phyloP scores from a whole-genome alignment of 805 yeast genomes.

The Hemisphaericaspora nanyangensis region DNA sequence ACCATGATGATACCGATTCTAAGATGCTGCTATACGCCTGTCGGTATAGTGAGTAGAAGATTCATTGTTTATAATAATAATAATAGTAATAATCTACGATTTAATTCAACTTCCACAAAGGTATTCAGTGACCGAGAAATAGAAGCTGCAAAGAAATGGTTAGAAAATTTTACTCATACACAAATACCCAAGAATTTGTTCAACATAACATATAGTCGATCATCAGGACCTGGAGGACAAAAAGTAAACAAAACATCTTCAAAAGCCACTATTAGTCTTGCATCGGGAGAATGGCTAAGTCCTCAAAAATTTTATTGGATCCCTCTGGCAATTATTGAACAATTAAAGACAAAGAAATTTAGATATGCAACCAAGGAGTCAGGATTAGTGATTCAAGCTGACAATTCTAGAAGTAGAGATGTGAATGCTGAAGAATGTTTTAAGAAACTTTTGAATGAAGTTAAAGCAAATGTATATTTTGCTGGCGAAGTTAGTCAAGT shows the following conservation, averaged over 20 bases:
- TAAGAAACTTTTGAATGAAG: slow-evolving; percentile 51
- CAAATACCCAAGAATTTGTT: slow-evolving; percentile 46
- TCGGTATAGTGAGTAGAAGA: no score
- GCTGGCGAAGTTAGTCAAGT: slow-evolving; percentile 45
- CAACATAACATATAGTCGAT: slow-evolving; percentile 46
- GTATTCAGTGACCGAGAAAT: slow-evolving; percentile 21
- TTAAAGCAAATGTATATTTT: slow-evolving; percentile 45
- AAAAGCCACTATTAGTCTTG: slow-evolving; percentile 59
- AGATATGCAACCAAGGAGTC: slow-evolving; percentile 55
- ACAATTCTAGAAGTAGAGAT: slow-evolving; percentile 54
- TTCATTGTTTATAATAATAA: no score
- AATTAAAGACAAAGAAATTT: slow-evolving; percentile 35
- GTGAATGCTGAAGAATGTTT: slow-evolving; percentile 57
- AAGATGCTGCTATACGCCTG: no score
- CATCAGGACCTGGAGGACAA: slow-evolving; percentile 88
- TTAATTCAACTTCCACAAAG: slow-evolving; percentile 1
- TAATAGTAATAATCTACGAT: no score
- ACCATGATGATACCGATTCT: no score
- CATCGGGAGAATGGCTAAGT: slow-evolving; percentile 38
- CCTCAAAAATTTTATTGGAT: slow-evolving; percentile 50
- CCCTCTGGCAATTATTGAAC: slow-evolving; percentile 47
- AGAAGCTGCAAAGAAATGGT: slow-evolving; percentile 40
- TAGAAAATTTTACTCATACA: slow-evolving; percentile 21
- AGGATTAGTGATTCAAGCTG: slow-evolving; percentile 58
- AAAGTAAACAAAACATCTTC: slow-evolving; percentile 73